Evolutionary conservation across 352 stramenopile genomes (phyloP), one percentile per base, ranked within the genome.

Genomic region (Phytophthora kernoviae): DNA sequence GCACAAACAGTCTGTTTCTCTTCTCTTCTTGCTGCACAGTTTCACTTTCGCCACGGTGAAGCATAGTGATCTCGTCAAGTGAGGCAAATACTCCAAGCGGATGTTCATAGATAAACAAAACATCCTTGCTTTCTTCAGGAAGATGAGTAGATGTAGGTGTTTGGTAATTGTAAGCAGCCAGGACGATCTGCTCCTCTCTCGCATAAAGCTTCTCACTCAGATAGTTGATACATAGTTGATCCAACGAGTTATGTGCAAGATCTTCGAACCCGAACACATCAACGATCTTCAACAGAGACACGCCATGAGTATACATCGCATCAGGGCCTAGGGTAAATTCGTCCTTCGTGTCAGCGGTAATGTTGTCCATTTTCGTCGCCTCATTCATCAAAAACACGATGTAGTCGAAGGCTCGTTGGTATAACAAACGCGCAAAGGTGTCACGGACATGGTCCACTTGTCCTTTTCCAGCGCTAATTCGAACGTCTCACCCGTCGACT

Each of bases 171-270:
- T 68, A 70, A 0, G 51, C 54, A 39, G 50, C 48, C 30, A 41
- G 21, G 18, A 77, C 10, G 6, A 70, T 41, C 63, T 77, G 58
- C 24, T 73, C 68, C 34, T 90, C 79, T 10, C 65, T 75, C 5
- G 55, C 58, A 18, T 83, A 83, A 9, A 93, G 69, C 42, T 91
- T 93, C 26, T 93, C 84, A n/a, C 74, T 91, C 58, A 90, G 52
- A 58, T 89, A 93, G 49, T 93, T 93, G 52, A 93, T 90, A 42
- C 81, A 91, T 0, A 93, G 68, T 46, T 93, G 84, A 67, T 88
- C 84, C 32, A 91, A 67, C 18, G 84, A 93, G 58, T 91, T 91
- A 24, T 58, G 48, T 18, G 49, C 12, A n/a, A 93, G 68, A 48
- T 83, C 75, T 65, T 93, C 84, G 42, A 91, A 93, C 0, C 84